Base-by-base conservation (phyloP, 2,329 filamentous ascomycete genomes). In the Magnaporthiopsis rhizophila region DNA sequence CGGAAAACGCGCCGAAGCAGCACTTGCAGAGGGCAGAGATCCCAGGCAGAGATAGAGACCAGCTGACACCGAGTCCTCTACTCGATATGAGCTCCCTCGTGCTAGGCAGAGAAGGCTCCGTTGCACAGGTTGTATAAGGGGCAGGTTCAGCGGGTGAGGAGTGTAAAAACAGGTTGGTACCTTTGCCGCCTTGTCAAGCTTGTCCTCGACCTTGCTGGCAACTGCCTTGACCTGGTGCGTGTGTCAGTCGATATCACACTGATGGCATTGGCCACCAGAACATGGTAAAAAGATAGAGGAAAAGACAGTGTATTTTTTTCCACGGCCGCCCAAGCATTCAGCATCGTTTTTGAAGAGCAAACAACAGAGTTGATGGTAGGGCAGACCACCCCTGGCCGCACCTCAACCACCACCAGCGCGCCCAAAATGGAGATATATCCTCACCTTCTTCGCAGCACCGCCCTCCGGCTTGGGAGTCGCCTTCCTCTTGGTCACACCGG, bases 401-500 rank as follows among this genome's bases (percentile, higher is more conserved):
- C 9, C 36, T 2, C 36, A 4, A 12, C 50, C 6, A 34, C 21
- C 21, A 28, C 5, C 53, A 38, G 2, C 24, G 36, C n/a, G 34
- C 30, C 21, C 56, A 11, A 12, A 0, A 60, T 8, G 21, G 13
- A 9, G 28, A 8, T 3, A 50, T 36, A 18, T 38, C 32, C 67
- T 64, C 71, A 72, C 74, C 73, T 75, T 74, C 62, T 71, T 72
- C 7, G 64, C 72, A 9, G 66, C 73, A 11, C 67, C 67, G 36
- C 69, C 68, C 36, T 76, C 72, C 70, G 75, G 78, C 72, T 74
- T 75, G 59, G 74, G 69, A 62, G 73, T 67, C 28, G 68, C 70
- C 64, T 71, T 73, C 71, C 76, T 79, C 73, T 78, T 79, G 59
- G 71, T 72, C 30, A 74, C 72, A 58, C 73, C 74, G 15, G 70